Evolutionary conservation across 169 alveolate species (phyloP).

Genomic region (Plasmodium relictum): DNA sequence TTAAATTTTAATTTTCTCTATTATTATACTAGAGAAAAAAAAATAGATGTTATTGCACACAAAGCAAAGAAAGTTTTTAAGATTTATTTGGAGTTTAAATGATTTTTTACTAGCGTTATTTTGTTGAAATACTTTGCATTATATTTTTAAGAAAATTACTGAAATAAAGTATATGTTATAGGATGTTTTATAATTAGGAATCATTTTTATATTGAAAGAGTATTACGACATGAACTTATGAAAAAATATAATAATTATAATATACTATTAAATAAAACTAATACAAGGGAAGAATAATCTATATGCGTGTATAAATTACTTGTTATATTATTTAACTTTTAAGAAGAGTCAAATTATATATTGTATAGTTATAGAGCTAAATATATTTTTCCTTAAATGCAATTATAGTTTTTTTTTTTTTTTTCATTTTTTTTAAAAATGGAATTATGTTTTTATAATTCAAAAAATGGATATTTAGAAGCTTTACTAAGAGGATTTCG

Average conservation of each 20-base stretch:
- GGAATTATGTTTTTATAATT: constrained; percentile 95
- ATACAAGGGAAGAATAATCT: not conserved
- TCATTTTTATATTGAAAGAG: no score
- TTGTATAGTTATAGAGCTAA: not conserved
- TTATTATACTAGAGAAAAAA: not conserved
- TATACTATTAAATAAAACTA: no score
- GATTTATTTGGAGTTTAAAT: not conserved
- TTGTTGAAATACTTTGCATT: constrained; percentile 5
- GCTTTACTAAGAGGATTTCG: constrained; percentile 97
- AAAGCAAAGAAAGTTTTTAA: not conserved
- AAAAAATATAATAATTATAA: not conserved
- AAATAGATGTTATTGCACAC: constrained; percentile 1
- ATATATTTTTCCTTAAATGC: not conserved
- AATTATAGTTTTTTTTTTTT: constrained; percentile 2
- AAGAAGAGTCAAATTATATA: not conserved
- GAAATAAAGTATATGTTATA: constrained; percentile 4
- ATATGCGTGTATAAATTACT: not conserved
- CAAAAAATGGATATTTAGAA: constrained; percentile 97
- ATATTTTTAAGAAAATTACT: constrained; percentile 18
- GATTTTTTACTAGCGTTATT: not conserved
- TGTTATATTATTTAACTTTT: not conserved
- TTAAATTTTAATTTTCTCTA: not conserved
- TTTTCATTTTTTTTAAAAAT: constrained; percentile 68
- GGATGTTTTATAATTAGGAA: not conserved
- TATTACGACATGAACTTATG: no score